A percentile compares a stretch with the other conserved stretches of the same genome.
Conservation (phyloP, 2,329 filamentous ascomycete genomes). For the Pyricularia sp. region DNA sequence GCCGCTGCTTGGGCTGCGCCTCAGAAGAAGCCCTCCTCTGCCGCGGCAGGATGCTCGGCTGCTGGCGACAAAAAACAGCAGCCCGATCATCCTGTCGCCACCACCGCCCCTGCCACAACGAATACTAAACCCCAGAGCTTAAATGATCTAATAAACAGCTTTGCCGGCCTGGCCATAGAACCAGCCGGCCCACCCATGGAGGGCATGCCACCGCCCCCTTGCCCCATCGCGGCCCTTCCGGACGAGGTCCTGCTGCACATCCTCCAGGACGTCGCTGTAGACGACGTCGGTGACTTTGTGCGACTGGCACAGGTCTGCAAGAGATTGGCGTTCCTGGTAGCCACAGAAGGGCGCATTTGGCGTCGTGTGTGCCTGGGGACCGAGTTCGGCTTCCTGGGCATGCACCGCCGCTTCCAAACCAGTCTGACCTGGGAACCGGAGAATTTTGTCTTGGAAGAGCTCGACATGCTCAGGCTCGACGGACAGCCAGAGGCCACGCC, state of each 20-base stretch:
- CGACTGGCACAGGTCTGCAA: conserved; percentile 78
- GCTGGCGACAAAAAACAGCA: not conserved
- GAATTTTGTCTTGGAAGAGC: not conserved
- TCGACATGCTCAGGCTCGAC: conserved; percentile 9
- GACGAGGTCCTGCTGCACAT: conserved; percentile 81
- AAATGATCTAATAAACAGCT: conserved; percentile 65
- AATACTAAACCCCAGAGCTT: conserved; percentile 42
- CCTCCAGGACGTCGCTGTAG: conserved; percentile 58
- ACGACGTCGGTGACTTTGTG: conserved; percentile 68
- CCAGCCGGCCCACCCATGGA: conserved; percentile 60
- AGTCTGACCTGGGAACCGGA: conserved; percentile 41
- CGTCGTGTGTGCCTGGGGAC: conserved; percentile 59
- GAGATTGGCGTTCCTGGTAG: conserved; percentile 73
- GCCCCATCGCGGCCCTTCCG: conserved; percentile 68
- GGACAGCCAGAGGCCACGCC: conserved; percentile 9
- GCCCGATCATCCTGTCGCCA: conserved; percentile 13
- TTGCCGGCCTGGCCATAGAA: conserved; percentile 61
- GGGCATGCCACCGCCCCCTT: conserved; percentile 63
- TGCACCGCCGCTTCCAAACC: conserved; percentile 72
- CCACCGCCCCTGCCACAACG: conserved; percentile 40
- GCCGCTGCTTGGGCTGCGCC: conserved; percentile 41
- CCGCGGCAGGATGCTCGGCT: not conserved
- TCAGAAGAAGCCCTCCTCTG: conserved; percentile 36
- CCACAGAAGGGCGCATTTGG: conserved; percentile 82
- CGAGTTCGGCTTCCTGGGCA: conserved; percentile 70